These are phyloP conservation scores for Pyropia yezoensis DNA, from an alignment of 23 red algal genomes.

Conservation along the genomic window DNA sequence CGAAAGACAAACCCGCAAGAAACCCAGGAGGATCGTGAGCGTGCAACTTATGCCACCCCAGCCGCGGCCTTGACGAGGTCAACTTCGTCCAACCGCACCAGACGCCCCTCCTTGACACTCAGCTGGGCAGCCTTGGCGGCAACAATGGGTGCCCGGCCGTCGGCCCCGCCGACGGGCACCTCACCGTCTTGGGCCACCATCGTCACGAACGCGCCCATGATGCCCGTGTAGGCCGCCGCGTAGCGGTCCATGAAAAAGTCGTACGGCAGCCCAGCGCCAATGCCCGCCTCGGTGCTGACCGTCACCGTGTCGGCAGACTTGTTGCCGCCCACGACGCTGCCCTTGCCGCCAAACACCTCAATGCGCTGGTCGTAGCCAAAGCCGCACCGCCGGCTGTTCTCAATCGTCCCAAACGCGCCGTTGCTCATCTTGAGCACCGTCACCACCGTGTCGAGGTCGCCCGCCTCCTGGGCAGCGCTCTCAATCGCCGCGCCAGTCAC, in stretches of 20 bases:
- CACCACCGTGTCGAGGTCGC: constrained; percentile 85
- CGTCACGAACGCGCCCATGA: constrained; percentile 85
- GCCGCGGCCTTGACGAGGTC: constrained; percentile 1
- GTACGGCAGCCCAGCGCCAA: constrained; percentile 49
- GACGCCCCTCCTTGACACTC: constrained; percentile 62
- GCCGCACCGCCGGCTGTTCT: constrained; percentile 91
- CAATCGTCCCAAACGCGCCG: constrained; percentile 93
- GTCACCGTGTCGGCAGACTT: constrained; percentile 69
- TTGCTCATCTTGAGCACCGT: constrained; percentile 88
- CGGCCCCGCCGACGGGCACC: constrained; percentile 56
- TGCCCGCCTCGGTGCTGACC: constrained; percentile 28
- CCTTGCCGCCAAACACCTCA: constrained; percentile 94
- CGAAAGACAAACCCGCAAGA: no score
- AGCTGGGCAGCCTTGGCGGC: constrained; percentile 78
- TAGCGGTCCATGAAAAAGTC: constrained; percentile 99
- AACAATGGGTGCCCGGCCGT: constrained; percentile 89
- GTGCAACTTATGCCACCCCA: no score
- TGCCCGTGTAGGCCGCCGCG: constrained; percentile 70
- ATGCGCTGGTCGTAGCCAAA: constrained; percentile 99
- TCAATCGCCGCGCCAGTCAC: constrained; percentile 87
- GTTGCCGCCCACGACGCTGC: constrained; percentile 67
- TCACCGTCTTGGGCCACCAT: constrained; percentile 61
- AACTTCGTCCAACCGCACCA: constrained; percentile 47
- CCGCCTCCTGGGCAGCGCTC: constrained; percentile 68
- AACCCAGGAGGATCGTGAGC: no score